phyloP scores from a whole-genome alignment of 2,329 filamentous ascomycete genomes.

The Colletotrichum brevisporum region DNA sequence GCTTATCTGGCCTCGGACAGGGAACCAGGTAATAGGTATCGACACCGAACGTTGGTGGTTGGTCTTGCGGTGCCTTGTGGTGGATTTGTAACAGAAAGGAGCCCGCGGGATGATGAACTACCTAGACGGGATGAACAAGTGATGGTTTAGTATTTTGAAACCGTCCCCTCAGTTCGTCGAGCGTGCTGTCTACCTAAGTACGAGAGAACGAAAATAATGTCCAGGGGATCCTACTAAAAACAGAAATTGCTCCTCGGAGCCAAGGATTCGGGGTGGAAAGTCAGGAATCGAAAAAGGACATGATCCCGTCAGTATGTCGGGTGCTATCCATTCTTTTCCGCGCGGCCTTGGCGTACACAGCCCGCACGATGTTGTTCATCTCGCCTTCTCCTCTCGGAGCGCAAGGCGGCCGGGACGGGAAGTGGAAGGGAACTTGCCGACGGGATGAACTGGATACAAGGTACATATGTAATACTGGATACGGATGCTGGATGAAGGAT shows the following conservation, averaged over 20 bases:
- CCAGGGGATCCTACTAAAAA: slow-evolving; percentile 5
- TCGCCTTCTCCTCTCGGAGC: not conserved
- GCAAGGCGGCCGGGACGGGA: slow-evolving; percentile 9
- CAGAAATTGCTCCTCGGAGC: slow-evolving; percentile 12
- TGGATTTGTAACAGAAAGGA: not conserved
- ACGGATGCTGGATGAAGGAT: too few relatives aligned
- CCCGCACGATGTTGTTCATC: not conserved
- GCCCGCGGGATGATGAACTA: not conserved
- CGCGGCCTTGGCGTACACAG: slow-evolving; percentile 4
- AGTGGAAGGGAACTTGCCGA: slow-evolving; percentile 19
- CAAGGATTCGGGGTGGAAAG: slow-evolving; percentile 8
- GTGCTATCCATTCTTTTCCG: slow-evolving; percentile 2
- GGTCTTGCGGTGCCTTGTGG: too few relatives aligned
- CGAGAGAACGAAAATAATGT: not conserved
- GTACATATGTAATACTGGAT: not conserved
- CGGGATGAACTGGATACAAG: slow-evolving; percentile 1
- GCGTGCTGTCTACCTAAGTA: slow-evolving; percentile 18
- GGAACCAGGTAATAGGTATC: slow-evolving; percentile 1
- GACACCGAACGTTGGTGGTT: too few relatives aligned
- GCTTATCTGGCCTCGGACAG: slow-evolving; percentile 29
- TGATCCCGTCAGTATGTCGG: not conserved
- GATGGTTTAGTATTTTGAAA: not conserved
- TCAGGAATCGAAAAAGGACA: slow-evolving; percentile 17
- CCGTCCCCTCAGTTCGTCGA: not conserved
- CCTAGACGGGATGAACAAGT: slow-evolving; percentile 25